phyloP scores from a whole-genome alignment of 441 rosid genomes.

The Pelargonium fulgidum region DNA sequence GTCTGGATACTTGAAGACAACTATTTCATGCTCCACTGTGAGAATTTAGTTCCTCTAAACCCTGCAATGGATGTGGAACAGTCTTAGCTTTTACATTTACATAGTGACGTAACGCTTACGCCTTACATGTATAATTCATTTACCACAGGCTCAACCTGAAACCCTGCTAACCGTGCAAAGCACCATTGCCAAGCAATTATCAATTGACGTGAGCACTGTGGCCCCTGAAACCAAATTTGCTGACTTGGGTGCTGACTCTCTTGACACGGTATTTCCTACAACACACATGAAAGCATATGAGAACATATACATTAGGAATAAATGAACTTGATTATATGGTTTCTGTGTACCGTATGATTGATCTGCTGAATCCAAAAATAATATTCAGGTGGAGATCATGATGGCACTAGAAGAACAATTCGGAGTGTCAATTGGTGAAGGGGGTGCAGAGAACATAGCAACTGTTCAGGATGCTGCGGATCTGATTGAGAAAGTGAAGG shows the following conservation, averaged over 20 bases:
- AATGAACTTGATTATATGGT: not conserved
- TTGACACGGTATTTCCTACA: slow-evolving; percentile 40
- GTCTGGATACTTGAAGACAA: slow-evolving; percentile 29
- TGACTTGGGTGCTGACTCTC: slow-evolving; percentile 75
- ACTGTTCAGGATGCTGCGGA: slow-evolving; percentile 65
- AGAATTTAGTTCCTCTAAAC: slow-evolving; percentile 13
- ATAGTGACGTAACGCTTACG: not conserved
- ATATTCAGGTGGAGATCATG: slow-evolving; percentile 48
- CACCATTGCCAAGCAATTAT: slow-evolving; percentile 61
- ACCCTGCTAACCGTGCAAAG: slow-evolving; percentile 46
- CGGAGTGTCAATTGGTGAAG: slow-evolving; percentile 49
- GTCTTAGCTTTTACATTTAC: not conserved
- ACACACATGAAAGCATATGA: too few species aligned
- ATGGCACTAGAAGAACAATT: slow-evolving; percentile 70
- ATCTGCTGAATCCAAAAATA: not conserved
- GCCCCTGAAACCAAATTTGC: slow-evolving; percentile 55
- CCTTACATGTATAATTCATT: not conserved
- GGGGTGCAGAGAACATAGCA: slow-evolving; percentile 48
- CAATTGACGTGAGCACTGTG: slow-evolving; percentile 43
- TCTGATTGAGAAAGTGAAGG: slow-evolving; percentile 50
- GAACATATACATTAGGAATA: too few species aligned
- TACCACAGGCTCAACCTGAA: slow-evolving; percentile 38
- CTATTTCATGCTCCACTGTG: slow-evolving; percentile 44
- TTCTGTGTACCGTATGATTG: not conserved
- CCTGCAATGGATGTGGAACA: not conserved